Evolutionary conservation across 1,284 basidiomycete genomes (phyloP).

Genomic region (Pisolithus thermaeus): DNA sequence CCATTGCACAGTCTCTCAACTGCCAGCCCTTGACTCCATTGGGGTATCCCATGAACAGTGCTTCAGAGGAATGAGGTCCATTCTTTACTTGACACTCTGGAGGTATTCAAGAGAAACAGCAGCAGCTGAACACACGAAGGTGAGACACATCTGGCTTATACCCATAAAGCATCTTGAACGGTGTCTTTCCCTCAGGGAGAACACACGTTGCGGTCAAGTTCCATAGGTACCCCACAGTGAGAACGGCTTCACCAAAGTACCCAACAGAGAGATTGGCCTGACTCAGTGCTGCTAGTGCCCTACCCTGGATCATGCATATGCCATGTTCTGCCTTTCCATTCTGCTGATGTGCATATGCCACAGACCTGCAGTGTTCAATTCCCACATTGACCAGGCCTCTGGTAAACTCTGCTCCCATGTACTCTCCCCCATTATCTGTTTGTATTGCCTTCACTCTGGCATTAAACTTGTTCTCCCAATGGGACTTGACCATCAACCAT

Average conservation of each 20-base stretch:
- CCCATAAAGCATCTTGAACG: slow-evolving; percentile 5
- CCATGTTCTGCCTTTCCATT: background rate
- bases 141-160: slow-evolving; percentile 9
- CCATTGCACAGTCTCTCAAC: background rate
- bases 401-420: no score
- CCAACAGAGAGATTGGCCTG: background rate
- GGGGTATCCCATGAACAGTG: background rate
- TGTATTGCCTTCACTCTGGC: no score
- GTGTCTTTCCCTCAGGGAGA: background rate
- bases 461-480: no score
- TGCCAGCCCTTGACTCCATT: background rate
- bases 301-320: background rate
- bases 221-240: background rate
- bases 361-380: no score
- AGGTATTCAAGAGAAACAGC: slow-evolving; percentile 9
- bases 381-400: no score
- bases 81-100: slow-evolving; percentile 7
- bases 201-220: background rate
- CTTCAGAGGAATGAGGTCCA: background rate
- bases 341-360: no score
- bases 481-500: no score
- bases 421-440: no score
- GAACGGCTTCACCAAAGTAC: background rate
- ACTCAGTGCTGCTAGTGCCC: background rate
- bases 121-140: slow-evolving; percentile 9